These are phyloP conservation scores for Wickerhamiella siamensis DNA, from an alignment of 805 yeast genomes.

Conservation along the genomic window DNA sequence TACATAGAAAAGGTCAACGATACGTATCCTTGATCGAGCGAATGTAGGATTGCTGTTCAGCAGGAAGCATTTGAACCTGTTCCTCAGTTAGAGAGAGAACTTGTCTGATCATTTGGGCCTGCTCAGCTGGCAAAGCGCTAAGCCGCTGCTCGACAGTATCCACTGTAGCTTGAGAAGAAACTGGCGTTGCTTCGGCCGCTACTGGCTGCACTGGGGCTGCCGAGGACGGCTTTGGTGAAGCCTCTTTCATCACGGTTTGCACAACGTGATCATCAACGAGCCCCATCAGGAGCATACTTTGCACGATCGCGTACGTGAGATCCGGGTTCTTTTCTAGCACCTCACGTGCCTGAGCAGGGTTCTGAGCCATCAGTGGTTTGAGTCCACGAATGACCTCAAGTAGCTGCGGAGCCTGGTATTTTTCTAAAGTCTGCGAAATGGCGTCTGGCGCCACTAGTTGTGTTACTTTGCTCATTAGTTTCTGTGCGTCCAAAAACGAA, in stretches of 20 bases:
- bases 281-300: constrained; percentile 37
- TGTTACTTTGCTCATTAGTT: constrained; percentile 2
- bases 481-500: too few relatives aligned
- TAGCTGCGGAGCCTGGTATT: constrained; percentile 37
- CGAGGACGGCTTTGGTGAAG: constrained; percentile 2
- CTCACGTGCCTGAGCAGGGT: constrained; percentile 46
- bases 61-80: constrained; percentile 35
- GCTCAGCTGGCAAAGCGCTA: constrained; percentile 25
- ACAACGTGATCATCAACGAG: constrained; percentile 22
- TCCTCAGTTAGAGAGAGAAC: constrained; percentile 36
- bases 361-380: constrained; percentile 39
- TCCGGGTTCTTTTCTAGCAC: constrained; percentile 59
- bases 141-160: constrained; percentile 5
- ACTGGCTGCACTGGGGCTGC: constrained; percentile 6
- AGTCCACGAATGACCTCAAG: constrained; percentile 39
- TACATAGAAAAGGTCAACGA: neutral
- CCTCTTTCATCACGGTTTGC: constrained; percentile 12
- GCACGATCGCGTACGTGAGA: constrained; percentile 62
- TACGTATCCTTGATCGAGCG: constrained; percentile 1
- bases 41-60: constrained; percentile 29
- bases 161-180: constrained; percentile 3
- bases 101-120: constrained; percentile 34
- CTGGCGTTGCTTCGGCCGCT: constrained; percentile 5
- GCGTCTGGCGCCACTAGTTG: constrained; percentile 21
- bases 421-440: constrained; percentile 35